Conservation (phyloP, 164 flowering plant genomes). For the Houttuynia cordata region DNA sequence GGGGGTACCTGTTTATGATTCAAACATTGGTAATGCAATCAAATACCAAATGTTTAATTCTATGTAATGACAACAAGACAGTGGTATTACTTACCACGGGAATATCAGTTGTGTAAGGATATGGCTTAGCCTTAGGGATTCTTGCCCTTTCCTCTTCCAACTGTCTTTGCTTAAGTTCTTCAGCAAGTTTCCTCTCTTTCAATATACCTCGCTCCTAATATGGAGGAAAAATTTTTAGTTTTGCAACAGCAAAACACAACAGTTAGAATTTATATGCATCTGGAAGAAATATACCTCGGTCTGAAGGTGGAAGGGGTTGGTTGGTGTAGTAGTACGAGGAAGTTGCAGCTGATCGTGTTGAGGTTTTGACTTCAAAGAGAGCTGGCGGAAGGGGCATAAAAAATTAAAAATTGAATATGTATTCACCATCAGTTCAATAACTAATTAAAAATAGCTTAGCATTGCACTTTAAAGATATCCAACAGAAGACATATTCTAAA, state of each 20-base stretch:
- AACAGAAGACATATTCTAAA: neutral
- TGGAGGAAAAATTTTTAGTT: neutral
- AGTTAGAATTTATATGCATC: neutral
- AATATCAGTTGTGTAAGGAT: slow-evolving; percentile 91
- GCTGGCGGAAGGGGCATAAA: slow-evolving; percentile 48
- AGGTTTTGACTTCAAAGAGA: slow-evolving; percentile 64
- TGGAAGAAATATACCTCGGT: slow-evolving; percentile 47
- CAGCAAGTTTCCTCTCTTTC: slow-evolving; percentile 54
- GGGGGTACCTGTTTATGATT: slow-evolving; percentile 54
- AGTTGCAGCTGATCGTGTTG: slow-evolving; percentile 29
- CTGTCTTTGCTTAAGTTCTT: slow-evolving; percentile 53
- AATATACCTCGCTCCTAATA: slow-evolving; percentile 71
- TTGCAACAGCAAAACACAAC: neutral
- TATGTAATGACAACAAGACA: too few species aligned
- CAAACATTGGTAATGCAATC: too few species aligned
- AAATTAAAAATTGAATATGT: too few species aligned
- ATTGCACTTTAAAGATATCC: neutral
- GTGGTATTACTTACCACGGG: slow-evolving; percentile 54
- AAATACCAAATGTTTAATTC: too few species aligned
- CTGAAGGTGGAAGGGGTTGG: slow-evolving; percentile 79
- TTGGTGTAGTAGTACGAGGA: slow-evolving; percentile 61
- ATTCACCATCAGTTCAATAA: neutral
- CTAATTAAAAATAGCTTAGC: neutral
- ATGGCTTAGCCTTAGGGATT: slow-evolving; percentile 78
- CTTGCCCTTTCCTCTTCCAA: slow-evolving; percentile 75